Percentiles rank a stretch among this genome's conserved stretches.
phyloP scores from a whole-genome alignment of 345 rosid genomes.

The Cardamine occulta region DNA sequence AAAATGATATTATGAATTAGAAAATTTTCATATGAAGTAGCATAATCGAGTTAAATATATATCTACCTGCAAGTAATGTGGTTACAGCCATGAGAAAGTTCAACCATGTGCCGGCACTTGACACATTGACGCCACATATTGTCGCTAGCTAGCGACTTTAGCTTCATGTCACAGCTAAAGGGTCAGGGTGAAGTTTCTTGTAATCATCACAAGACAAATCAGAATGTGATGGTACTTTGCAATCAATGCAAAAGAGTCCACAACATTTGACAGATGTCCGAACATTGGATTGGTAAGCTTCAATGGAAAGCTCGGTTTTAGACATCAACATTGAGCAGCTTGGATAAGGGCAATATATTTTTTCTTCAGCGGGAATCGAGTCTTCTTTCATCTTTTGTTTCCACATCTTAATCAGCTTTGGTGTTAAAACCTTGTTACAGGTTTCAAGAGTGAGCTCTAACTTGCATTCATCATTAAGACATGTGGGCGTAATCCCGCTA shows the following conservation, averaged over 20 bases:
- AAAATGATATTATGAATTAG: neutral
- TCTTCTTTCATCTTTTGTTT: conserved; percentile 35
- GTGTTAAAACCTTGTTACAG: conserved; percentile 55
- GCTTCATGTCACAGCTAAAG: neutral
- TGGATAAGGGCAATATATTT: neutral
- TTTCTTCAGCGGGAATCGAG: neutral
- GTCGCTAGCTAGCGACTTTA: neutral
- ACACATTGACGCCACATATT: conserved; percentile 4
- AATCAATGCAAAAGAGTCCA: neutral
- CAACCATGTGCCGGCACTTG: neutral
- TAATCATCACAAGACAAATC: neutral
- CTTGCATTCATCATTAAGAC: conserved; percentile 65
- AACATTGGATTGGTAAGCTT: neutral
- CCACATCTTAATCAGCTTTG: conserved; percentile 57
- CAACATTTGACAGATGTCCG: neutral
- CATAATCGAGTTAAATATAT: neutral
- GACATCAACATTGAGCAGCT: conserved; percentile 1
- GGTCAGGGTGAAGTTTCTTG: neutral
- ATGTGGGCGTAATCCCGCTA: conserved; percentile 53
- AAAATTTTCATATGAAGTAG: neutral
- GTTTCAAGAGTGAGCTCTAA: conserved; percentile 51
- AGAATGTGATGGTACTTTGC: neutral
- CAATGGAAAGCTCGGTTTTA: neutral
- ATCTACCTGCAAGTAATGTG: neutral
- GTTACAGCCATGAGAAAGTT: conserved; percentile 8